These are phyloP conservation scores for Yamadazyma phyllophila DNA, from an alignment of 805 yeast genomes.

Conservation along the genomic window DNA sequence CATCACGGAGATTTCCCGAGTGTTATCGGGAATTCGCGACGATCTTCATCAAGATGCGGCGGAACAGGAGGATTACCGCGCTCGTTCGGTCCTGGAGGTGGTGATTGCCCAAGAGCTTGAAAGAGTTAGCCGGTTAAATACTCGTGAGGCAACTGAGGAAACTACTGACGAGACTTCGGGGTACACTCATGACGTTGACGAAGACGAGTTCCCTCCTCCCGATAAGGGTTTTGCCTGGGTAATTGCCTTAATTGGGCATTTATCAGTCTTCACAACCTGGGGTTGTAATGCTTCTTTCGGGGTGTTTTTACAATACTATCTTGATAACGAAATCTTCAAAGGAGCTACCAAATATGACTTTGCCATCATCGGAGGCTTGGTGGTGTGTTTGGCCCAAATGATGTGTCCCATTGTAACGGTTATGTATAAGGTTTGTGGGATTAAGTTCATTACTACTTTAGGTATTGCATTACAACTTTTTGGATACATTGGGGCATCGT, in stretches of 20 bases:
- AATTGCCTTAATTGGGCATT: constrained; percentile 48
- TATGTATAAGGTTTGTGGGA: constrained; percentile 48
- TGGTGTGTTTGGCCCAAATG: constrained; percentile 54
- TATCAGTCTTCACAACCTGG: constrained; percentile 48
- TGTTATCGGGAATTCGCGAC: constrained; percentile 20
- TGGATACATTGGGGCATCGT: constrained; percentile 51
- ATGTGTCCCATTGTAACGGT: constrained; percentile 52
- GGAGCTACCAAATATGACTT: constrained; percentile 45
- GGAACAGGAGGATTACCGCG: constrained; percentile 13
- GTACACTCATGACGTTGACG: background rate
- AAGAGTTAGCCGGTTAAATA: constrained; percentile 11
- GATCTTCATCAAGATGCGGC: constrained; percentile 19
- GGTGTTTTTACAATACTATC: constrained; percentile 53
- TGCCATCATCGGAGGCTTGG: constrained; percentile 51
- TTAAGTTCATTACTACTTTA: constrained; percentile 42
- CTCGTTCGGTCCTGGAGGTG: constrained; percentile 14
- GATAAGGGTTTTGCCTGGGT: constrained; percentile 59
- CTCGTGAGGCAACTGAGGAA: constrained; percentile 2
- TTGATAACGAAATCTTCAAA: constrained; percentile 33
- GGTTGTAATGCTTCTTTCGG: constrained; percentile 62
- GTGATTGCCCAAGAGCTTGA: constrained; percentile 19
- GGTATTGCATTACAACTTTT: constrained; percentile 47
- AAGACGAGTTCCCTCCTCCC: constrained; percentile 9
- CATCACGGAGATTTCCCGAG: constrained; percentile 5
- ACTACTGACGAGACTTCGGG: background rate